These are phyloP conservation scores for Cornus kousa DNA, from an alignment of 148 eudicot species.

Conservation along the genomic window DNA sequence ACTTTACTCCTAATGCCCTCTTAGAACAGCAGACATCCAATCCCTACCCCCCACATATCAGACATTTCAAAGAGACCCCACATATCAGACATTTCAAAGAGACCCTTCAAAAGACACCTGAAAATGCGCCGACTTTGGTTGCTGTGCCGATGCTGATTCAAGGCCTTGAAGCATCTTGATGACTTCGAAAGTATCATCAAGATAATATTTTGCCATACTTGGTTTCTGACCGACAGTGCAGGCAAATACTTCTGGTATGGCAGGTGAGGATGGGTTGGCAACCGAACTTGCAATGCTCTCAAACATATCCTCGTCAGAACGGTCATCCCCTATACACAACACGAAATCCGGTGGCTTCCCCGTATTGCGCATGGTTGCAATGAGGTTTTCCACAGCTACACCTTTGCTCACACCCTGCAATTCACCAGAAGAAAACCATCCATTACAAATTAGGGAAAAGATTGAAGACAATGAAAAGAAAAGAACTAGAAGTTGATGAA, in stretches of 20 bases:
- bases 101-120: slow-evolving; percentile 27
- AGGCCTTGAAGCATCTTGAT: slow-evolving; percentile 60
- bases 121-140: slow-evolving; percentile 16
- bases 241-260: slow-evolving; percentile 55
- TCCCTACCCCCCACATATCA: background rate
- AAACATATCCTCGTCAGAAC: slow-evolving; percentile 63
- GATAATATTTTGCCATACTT: slow-evolving; percentile 73
- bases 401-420: slow-evolving; percentile 88
- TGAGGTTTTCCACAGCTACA: slow-evolving; percentile 43
- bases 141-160: slow-evolving; percentile 29
- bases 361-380: slow-evolving; percentile 28
- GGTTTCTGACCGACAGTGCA: slow-evolving; percentile 87
- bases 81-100: background rate
- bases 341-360: slow-evolving; percentile 47
- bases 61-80: slow-evolving; percentile 6
- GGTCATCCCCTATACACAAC: slow-evolving; percentile 52
- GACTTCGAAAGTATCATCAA: slow-evolving; percentile 66
- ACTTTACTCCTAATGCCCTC: background rate
- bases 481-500: background rate
- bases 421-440: background rate
- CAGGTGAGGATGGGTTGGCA: slow-evolving; percentile 25
- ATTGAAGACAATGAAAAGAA: background rate
- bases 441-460: background rate
- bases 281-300: slow-evolving; percentile 38
- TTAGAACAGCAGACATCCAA: background rate